These are phyloP conservation scores for Collybia mongolica DNA, from an alignment of 768 basidiomycete genomes.

Conservation along the genomic window DNA sequence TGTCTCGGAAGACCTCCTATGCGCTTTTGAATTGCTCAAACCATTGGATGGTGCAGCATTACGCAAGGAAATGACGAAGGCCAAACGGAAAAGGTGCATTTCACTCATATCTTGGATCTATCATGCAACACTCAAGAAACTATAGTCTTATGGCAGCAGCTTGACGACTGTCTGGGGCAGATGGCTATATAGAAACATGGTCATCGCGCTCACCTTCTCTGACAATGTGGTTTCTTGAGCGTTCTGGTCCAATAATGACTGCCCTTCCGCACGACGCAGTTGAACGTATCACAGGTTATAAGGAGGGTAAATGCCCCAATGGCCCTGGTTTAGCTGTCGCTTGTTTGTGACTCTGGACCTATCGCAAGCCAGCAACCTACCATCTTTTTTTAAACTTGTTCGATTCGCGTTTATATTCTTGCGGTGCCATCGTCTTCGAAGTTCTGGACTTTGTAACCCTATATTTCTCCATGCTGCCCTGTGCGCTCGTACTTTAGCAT, in stretches of 20 bases:
- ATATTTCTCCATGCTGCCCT: slow-evolving; percentile 10
- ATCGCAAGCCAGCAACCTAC: slow-evolving; percentile 4
- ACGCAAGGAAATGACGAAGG: slow-evolving; percentile 98
- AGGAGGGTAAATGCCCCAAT: too few species aligned
- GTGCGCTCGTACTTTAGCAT: slow-evolving; percentile 11
- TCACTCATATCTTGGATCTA: background rate
- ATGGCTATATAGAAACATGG: background rate
- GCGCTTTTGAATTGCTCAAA: slow-evolving; percentile 96
- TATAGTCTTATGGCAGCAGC: slow-evolving; percentile 1
- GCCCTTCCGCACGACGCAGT: background rate
- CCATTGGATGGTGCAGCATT: slow-evolving; percentile 92
- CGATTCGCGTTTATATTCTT: background rate
- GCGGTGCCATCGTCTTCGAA: slow-evolving; percentile 10
- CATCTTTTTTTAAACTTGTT: slow-evolving; percentile 8
- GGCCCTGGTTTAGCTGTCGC: too few species aligned
- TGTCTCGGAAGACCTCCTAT: slow-evolving; percentile 95
- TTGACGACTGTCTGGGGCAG: background rate
- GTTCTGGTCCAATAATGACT: background rate
- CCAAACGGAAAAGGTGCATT: slow-evolving; percentile 91
- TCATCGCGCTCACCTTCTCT: too few species aligned
- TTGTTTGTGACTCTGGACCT: too few species aligned
- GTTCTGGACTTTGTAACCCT: slow-evolving; percentile 40
- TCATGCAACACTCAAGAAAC: background rate
- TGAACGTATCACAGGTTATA: background rate
- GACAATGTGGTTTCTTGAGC: background rate